Evolutionary conservation across 139 green algal species (phyloP), one percentile per base, ranked within the genome.

Genomic region (Bryopsis sp.): DNA sequence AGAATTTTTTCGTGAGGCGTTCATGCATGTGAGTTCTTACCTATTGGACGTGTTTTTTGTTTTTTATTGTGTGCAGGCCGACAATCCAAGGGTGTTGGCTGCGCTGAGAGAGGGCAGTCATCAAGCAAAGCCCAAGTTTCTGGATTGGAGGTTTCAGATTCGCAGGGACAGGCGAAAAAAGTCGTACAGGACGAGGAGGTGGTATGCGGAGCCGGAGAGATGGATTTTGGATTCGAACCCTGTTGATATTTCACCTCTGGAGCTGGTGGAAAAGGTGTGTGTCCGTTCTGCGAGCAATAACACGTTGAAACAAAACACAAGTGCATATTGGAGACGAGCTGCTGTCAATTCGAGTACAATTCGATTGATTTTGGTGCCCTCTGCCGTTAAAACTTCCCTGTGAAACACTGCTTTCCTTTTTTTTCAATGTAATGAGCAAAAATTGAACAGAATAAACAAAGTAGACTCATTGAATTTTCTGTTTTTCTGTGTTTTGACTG

Each of bases 91-190:
- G 15, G 50, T 61, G 50, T 61, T 36, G 31, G 24, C 6, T 35
- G 24, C 6, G 24, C 19, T 61, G 50, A 32, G 15, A 36, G 24
- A 61, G 19, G 50, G 50, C 6, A 35, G 24, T 22, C 31, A 61
- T 11, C 6, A 28, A 61, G 33, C 50, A 32, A 61, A 61, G 19
- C 50, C 50, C 24, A 28, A 26, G 15, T 61, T 35, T 32, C 50
- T 61, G 8, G 50, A 61, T 32, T 61, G 50, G 50, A 28, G 50
- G 15, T 61, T 61, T 32, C 50, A 61, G 15, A 32, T 61, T 8
- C 8, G 50, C 31, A 36, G 31, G 24, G 50, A 61, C 15, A 15
- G 50, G 19, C 50, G 50, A 28, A 61, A 61, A 61, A 22, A 61
- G 19, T 36, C 31, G 6, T 61, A 26, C 50, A 28, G 24, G 19